phyloP scores from a whole-genome alignment of 2,329 filamentous ascomycete species.

The Coleophoma cylindrospora region DNA sequence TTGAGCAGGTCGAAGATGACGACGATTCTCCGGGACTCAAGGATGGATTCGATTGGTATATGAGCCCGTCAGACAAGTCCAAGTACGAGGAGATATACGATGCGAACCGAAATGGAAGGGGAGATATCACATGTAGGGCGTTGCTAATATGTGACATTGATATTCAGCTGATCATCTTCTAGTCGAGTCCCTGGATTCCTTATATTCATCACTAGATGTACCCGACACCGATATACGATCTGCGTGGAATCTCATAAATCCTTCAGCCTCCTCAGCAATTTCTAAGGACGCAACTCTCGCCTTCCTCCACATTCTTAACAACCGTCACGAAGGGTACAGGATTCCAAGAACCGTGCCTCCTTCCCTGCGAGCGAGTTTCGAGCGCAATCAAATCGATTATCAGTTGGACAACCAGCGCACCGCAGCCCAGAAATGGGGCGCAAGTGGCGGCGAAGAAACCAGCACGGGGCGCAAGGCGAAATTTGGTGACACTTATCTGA shows the following conservation, averaged over 20 bases:
- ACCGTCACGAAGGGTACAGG: conserved; percentile 89
- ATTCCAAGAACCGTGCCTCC: conserved; percentile 90
- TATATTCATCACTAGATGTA: conserved; percentile 77
- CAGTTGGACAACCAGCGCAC: conserved; percentile 73
- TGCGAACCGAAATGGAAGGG: conserved; percentile 81
- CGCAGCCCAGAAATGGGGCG: conserved; percentile 70
- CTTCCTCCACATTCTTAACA: conserved; percentile 95
- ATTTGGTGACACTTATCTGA: conserved; percentile 95
- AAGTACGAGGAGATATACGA: conserved; percentile 99
- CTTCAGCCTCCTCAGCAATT: conserved; percentile 73
- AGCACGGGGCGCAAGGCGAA: conserved; percentile 88
- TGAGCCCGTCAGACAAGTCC: conserved; percentile 82
- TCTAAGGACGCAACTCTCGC: conserved; percentile 93
- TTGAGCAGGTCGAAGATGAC: conserved; percentile 81
- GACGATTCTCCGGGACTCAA: conserved; percentile 80
- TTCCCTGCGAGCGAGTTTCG: conserved; percentile 85
- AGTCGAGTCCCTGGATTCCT: conserved; percentile 74
- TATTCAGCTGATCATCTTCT: conserved; percentile 19
- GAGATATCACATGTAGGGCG: conserved; percentile 69
- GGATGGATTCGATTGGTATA: conserved; percentile 99
- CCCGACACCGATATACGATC: conserved; percentile 78
- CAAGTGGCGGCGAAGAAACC: conserved; percentile 73
- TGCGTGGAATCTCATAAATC: conserved; percentile 97
- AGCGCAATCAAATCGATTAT: conserved; percentile 96
- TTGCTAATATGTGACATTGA: neutral